A percentile compares a stretch with the other conserved stretches of the same genome.
Evolutionary conservation across 73 alveolate species (phyloP).

Genomic region (Durusdinium trenchii): DNA sequence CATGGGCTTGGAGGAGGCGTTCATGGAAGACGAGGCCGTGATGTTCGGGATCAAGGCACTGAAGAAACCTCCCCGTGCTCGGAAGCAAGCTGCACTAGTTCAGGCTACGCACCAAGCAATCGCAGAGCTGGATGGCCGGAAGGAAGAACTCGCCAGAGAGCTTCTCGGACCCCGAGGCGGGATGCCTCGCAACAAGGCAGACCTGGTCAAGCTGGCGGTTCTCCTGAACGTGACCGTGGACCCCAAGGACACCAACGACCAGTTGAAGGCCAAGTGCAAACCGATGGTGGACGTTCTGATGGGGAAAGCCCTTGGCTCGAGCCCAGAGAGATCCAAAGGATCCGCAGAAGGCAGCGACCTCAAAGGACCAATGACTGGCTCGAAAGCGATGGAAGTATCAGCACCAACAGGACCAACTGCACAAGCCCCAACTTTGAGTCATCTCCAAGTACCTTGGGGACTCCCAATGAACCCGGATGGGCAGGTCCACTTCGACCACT

Average conservation of each 20-base stretch:
- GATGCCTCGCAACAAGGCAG: not conserved
- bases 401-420: too few species aligned
- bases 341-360: too few species aligned
- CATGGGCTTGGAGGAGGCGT: not conserved
- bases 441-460: too few species aligned
- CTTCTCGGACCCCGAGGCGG: conserved; percentile 29
- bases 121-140: not conserved
- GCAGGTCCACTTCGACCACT: too few species aligned
- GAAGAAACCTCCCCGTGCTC: not conserved
- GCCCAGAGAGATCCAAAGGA: too few species aligned
- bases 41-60: not conserved
- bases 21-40: conserved; percentile 7
- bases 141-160: not conserved
- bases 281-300: not conserved
- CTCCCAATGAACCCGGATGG: too few species aligned
- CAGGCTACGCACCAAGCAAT: not conserved
- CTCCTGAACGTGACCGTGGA: not conserved
- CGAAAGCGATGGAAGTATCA: too few species aligned
- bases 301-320: too few species aligned
- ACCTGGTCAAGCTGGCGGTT: conserved; percentile 1
- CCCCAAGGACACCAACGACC: not conserved
- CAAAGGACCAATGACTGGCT: too few species aligned
- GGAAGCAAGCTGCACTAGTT: not conserved
- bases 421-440: too few species aligned
- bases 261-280: not conserved